Base-by-base conservation (phyloP, 2,329 filamentous ascomycete genomes). In the Alternaria sp. region DNA sequence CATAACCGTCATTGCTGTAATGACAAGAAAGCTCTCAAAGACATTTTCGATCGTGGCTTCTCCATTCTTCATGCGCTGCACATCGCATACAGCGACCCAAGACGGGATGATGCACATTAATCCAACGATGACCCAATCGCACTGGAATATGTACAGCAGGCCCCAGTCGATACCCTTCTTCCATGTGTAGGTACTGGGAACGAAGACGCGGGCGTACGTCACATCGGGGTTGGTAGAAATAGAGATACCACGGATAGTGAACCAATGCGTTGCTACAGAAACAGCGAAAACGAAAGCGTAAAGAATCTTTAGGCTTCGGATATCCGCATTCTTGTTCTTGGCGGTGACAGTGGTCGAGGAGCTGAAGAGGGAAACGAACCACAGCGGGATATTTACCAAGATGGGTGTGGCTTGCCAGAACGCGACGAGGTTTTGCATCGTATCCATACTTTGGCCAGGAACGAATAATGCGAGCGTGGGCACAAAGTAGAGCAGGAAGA, bases 141-240 rank as follows among this genome's bases (percentile, higher is more conserved):
- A 66, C n/a, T 68, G 65, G 40, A 68, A 68, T n/a, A 68, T 58
- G 40, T 48, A 66, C 3, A 66, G 26, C 24, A 68, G 14, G 4
- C 63, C 65, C 33, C 53, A 56, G 21, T 51, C 42, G 14, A 60
- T 28, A 3, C 50, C 49, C 1, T 41, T 57, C 24, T 44, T 57
- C 57, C 59, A 68, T 4, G 52, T 61, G 31, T 54, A 50, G 1
- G 36, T 51, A 13, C 51, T 60, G 1, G 65, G 65, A 9, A 66
- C 5, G 33, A 66, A 68, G 2, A 68, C 61, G 11, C 56, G 50
- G 9, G 50, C 29, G n/a, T 54, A 57, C 9, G 44, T 52, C 4
- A 64, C 60, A 11, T 37, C 50, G 3, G 63, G 61, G 14, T 65
- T 51, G n/a, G 55, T 36, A n/a, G 63, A 68, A 2, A 48, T 40